These are phyloP conservation scores for Pseudogymnoascus sp. DNA, from an alignment of 2,329 filamentous ascomycete species.

Conservation along the genomic window DNA sequence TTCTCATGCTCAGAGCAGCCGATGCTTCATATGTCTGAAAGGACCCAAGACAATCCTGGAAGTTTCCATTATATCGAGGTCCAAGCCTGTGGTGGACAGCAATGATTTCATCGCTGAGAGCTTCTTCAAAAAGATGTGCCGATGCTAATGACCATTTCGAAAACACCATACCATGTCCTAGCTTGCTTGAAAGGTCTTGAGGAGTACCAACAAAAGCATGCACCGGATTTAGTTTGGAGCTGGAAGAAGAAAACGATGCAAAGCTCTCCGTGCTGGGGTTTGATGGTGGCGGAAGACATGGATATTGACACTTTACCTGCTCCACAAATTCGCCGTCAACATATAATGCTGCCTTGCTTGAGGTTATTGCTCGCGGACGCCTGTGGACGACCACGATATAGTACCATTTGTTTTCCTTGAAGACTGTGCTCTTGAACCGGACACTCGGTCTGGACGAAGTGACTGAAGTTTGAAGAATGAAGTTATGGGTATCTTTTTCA, in stretches of 20 bases:
- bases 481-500: conserved; percentile 85
- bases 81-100: conserved; percentile 87
- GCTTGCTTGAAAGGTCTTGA: conserved; percentile 69
- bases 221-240: conserved; percentile 56
- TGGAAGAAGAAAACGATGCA: conserved; percentile 57
- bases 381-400: conserved; percentile 86
- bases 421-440: conserved; percentile 77
- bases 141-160: conserved; percentile 87
- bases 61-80: conserved; percentile 88
- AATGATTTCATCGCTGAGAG: conserved; percentile 82
- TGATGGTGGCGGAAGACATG: conserved; percentile 61
- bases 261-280: conserved; percentile 60
- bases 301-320: conserved; percentile 84
- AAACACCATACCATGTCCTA: conserved; percentile 64
- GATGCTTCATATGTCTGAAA: conserved; percentile 96
- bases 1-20: conserved; percentile 80
- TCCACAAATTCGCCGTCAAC: conserved; percentile 92
- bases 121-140: conserved; percentile 80
- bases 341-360: conserved; percentile 79
- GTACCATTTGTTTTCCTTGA: conserved; percentile 78
- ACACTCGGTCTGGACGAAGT: conserved; percentile 81
- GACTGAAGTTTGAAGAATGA: conserved; percentile 94
- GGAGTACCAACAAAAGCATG: conserved; percentile 94
- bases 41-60: conserved; percentile 89
- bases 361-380: conserved; percentile 58